Conservation (phyloP, 1,284 basidiomycete genomes). For the Volvariella surrecta region DNA sequence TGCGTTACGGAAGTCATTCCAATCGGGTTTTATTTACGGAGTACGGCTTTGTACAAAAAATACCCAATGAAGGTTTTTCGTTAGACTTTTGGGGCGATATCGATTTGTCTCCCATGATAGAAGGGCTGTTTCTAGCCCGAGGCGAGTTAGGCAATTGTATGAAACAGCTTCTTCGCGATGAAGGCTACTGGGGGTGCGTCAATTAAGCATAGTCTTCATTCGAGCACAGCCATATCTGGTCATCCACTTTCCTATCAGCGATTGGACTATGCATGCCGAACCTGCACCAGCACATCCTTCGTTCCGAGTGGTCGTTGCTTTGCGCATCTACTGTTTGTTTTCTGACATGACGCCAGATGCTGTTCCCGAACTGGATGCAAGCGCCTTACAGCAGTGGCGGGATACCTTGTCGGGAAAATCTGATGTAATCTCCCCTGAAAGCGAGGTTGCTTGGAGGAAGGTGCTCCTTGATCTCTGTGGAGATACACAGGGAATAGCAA, state of each 20-base stretch:
- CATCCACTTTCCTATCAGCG: constrained; percentile 36
- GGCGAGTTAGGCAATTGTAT: constrained; percentile 33
- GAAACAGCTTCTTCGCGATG: constrained; percentile 38
- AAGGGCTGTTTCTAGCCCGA: constrained; percentile 35
- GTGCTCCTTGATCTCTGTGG: constrained; percentile 27
- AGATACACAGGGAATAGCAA: constrained; percentile 16
- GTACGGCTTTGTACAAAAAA: constrained; percentile 68
- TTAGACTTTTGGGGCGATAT: constrained; percentile 36
- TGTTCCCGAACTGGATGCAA: constrained; percentile 18
- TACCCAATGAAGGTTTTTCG: constrained; percentile 21
- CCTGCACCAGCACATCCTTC: constrained; percentile 63
- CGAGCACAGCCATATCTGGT: constrained; percentile 1
- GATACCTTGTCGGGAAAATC: constrained; percentile 41
- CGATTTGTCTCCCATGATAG: constrained; percentile 51
- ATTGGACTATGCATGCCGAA: constrained; percentile 63
- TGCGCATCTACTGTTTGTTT: constrained; percentile 51
- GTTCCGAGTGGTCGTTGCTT: constrained; percentile 61
- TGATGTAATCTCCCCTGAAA: constrained; percentile 27
- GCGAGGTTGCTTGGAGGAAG: constrained; percentile 29
- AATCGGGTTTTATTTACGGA: constrained; percentile 73
- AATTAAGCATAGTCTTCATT: background rate
- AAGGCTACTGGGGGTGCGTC: constrained; percentile 72
- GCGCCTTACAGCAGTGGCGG: constrained; percentile 40
- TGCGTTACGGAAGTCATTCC: constrained; percentile 72
- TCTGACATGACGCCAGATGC: constrained; percentile 15